These are phyloP conservation scores for Polyporus arcularius DNA, from an alignment of 768 basidiomycete genomes.

Conservation along the genomic window DNA sequence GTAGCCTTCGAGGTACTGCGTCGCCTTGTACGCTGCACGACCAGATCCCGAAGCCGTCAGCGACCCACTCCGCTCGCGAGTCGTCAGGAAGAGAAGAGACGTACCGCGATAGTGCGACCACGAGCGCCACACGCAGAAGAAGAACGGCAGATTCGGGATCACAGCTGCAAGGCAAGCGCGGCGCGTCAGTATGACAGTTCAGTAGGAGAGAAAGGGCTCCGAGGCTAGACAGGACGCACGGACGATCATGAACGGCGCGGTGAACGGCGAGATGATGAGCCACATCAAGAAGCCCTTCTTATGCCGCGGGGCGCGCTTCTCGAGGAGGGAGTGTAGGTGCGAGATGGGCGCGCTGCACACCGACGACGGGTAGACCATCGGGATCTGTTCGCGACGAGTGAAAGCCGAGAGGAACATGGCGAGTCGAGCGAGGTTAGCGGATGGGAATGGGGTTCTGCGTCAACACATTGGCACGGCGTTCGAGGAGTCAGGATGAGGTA, in stretches of 20 bases:
- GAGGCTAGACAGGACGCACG: constrained; percentile 47
- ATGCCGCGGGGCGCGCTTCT: constrained; percentile 62
- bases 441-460: constrained; percentile 13
- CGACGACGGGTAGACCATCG: constrained; percentile 53
- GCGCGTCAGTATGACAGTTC: background rate
- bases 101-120: constrained; percentile 84
- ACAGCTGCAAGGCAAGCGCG: constrained; percentile 47
- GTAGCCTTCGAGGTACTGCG: constrained; percentile 65
- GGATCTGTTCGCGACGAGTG: constrained; percentile 50
- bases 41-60: background rate
- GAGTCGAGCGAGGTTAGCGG: background rate
- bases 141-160: constrained; percentile 83
- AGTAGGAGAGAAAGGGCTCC: background rate
- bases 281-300: constrained; percentile 65
- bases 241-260: constrained; percentile 74
- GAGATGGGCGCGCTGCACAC: constrained; percentile 35
- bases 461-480: constrained; percentile 21
- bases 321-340: constrained; percentile 54
- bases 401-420: background rate
- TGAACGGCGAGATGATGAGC: constrained; percentile 68
- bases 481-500: background rate
- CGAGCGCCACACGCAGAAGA: constrained; percentile 83
- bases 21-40: constrained; percentile 64
- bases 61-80: background rate
- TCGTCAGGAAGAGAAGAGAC: background rate